Percentiles rank a stretch among this genome's conserved stretches.
Conservation (phyloP, 768 basidiomycete species). For the Infundibulicybe gibba region DNA sequence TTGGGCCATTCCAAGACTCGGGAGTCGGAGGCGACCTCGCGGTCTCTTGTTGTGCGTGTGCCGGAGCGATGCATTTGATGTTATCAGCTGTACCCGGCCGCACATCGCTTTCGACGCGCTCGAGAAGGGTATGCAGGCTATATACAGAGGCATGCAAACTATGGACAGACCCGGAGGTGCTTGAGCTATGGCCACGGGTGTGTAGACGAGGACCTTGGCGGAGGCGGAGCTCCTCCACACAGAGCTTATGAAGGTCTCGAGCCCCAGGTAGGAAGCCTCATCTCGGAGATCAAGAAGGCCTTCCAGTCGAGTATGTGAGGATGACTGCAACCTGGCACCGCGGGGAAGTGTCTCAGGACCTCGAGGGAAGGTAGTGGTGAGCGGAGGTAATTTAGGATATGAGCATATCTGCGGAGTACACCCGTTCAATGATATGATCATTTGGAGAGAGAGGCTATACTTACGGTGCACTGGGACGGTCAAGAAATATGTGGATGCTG, state of each 20-base stretch:
- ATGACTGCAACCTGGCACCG: conserved; percentile 45
- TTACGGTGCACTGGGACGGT: conserved; percentile 77
- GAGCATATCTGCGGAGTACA: conserved; percentile 48
- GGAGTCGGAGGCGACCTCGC: conserved; percentile 37
- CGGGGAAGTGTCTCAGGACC: conserved; percentile 54
- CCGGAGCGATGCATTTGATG: no score
- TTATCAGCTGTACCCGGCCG: conserved; percentile 12
- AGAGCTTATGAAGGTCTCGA: conserved; percentile 64
- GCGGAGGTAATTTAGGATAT: conserved; percentile 72
- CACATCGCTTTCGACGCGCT: conserved; percentile 39
- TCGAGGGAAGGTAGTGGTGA: conserved; percentile 43
- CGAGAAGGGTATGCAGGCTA: conserved; percentile 59
- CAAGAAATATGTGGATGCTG: conserved; percentile 70
- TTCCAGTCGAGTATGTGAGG: conserved; percentile 51
- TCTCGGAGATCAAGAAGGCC: conserved; percentile 72
- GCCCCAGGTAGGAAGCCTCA: conserved; percentile 73
- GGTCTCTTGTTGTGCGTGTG: neutral
- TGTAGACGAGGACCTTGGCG: conserved; percentile 40
- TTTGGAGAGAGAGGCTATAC: conserved; percentile 20
- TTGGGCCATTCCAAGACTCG: conserved; percentile 37
- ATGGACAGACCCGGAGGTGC: conserved; percentile 32
- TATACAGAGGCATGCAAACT: conserved; percentile 53
- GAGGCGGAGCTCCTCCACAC: conserved; percentile 60
- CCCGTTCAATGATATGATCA: conserved; percentile 4
- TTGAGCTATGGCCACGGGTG: conserved; percentile 35